Evolutionary conservation across 352 stramenopile species (phyloP), one percentile per base, ranked within the genome.

Genomic region (Pythium grandisporangium): DNA sequence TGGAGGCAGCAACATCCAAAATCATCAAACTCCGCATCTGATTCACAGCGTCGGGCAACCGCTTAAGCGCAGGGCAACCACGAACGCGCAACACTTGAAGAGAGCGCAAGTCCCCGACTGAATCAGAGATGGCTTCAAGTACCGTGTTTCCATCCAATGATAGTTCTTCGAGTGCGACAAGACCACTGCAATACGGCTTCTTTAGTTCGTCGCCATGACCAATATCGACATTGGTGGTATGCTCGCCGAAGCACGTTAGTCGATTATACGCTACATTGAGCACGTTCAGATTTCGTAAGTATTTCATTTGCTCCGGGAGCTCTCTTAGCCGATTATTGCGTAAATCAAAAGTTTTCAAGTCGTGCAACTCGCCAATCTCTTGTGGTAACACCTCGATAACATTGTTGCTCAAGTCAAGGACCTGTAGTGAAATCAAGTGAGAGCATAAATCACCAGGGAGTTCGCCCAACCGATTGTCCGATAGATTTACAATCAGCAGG

Each of bases 401-500:
- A 25, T 86, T 89, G 1, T 69, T 44, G 40, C 67, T 84, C 13
- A 75, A 16, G 46, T 87, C 53, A 2, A 90, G 42, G 3, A 61
- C 58, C 30, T 82, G 65, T 0, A 87, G 38, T n/a, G 58, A 43
- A 19, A 83, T 73, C 11, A 87, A 55, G 33, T 87, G 63, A 10
- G 65, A 62, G 29, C 81, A 83, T 14, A 90, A 65, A 3, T 42
- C 42, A 2, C 48, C 32, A 0, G 73, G 73, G 2, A 90, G 58
- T 1, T 23, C 40, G 5, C 51, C 27, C 14, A 90, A 58, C 11
- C 52, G 34, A 35, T 90, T 90, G n/a, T 55, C 48, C 2, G 66
- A 60, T 29, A 90, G 35, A 42, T 81, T 73, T 12, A 90, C 30
- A 19, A 85, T 67, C n/a, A 89, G 37, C 20, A 89, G 44, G 46